Evolutionary conservation across 805 yeast species (phyloP).

Genomic region (Debaryomyces maramus): DNA sequence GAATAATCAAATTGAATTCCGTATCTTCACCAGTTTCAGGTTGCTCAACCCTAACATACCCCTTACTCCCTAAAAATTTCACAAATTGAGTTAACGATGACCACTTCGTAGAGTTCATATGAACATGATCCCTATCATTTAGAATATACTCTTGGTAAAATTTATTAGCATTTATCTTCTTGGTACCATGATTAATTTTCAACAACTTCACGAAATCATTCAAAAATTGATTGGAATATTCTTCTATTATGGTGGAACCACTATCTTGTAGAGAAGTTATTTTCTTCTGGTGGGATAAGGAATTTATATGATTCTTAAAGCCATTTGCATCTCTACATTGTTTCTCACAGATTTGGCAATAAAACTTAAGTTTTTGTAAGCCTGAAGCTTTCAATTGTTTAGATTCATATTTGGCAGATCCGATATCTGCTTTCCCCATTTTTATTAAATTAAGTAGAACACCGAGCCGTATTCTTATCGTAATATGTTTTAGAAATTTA

Average conservation of each 20-base stretch:
- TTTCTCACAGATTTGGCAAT: conserved; percentile 88
- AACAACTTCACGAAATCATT: conserved; percentile 63
- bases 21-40: conserved; percentile 27
- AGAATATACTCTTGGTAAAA: conserved; percentile 86
- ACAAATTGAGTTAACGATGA: conserved; percentile 66
- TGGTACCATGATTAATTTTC: conserved; percentile 75
- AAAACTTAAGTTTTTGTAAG: conserved; percentile 79
- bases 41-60: conserved; percentile 51
- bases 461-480: no score
- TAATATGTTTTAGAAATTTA: not conserved
- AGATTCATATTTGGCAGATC: conserved; percentile 62
- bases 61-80: conserved; percentile 55
- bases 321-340: conserved; percentile 98
- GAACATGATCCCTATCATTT: conserved; percentile 77
- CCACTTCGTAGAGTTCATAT: conserved; percentile 89
- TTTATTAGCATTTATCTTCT: conserved; percentile 73
- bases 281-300: conserved; percentile 72
- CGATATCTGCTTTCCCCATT: conserved; percentile 37
- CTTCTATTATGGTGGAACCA: conserved; percentile 50
- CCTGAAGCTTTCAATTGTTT: conserved; percentile 82
- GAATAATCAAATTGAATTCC: conserved; percentile 36
- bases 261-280: conserved; percentile 37
- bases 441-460: not conserved
- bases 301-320: conserved; percentile 80
- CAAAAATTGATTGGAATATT: conserved; percentile 61